Evolutionary conservation across 2,329 filamentous ascomycete genomes (phyloP).

Genomic region (Cryphonectria japonica): DNA sequence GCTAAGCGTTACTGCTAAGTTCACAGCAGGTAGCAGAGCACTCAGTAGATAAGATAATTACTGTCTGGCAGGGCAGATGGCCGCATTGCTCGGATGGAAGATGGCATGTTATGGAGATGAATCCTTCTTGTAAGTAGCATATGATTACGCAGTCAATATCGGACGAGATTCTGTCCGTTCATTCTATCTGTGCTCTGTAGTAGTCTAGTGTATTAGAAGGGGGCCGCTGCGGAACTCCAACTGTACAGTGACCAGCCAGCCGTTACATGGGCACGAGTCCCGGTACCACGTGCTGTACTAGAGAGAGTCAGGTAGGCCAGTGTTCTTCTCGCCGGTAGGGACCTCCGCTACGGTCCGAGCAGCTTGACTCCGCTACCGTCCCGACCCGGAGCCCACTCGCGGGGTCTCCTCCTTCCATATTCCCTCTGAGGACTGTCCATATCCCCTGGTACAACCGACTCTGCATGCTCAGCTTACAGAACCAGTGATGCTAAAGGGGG

Average conservation of each 20-base stretch:
- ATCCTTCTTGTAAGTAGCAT: no score
- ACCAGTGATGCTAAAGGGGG: neutral
- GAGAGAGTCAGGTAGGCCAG: neutral
- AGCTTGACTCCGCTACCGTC: slow-evolving; percentile 19
- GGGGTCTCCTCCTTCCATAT: neutral
- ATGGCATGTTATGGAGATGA: neutral
- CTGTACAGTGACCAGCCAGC: neutral
- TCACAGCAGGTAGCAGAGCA: neutral
- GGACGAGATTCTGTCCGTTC: neutral
- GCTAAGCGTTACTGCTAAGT: neutral
- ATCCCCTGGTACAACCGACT: neutral
- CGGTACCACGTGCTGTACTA: no score
- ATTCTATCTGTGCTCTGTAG: neutral
- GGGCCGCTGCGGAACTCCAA: neutral
- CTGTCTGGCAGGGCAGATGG: neutral
- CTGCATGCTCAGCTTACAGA: neutral
- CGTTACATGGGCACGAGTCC: neutral
- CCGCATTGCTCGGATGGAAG: neutral
- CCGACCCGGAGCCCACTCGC: slow-evolving; percentile 17
- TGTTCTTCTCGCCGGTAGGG: neutral
- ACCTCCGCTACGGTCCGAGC: neutral
- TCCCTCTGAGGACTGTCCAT: neutral
- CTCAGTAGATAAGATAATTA: neutral
- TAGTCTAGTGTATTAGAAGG: neutral
- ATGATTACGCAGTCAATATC: neutral